phyloP scores from a whole-genome alignment of 768 basidiomycete genomes.

The Nidularia sp. region DNA sequence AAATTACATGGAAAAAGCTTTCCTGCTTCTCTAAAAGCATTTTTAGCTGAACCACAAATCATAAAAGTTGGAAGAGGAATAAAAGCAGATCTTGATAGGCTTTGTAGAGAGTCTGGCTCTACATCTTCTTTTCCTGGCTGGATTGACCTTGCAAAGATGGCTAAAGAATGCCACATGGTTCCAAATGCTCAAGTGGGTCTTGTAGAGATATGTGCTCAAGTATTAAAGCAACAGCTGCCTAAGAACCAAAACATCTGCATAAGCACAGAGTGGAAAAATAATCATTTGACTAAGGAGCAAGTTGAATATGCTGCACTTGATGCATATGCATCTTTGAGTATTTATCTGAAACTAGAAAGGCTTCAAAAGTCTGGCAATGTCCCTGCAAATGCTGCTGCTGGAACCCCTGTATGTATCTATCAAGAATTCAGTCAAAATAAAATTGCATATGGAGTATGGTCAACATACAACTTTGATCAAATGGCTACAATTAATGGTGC shows the following conservation, averaged over 20 bases:
- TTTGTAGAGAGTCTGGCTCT: neutral
- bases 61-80: neutral
- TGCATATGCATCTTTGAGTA: neutral
- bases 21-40: neutral
- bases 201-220: slow-evolving; percentile 20
- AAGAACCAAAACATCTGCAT: slow-evolving; percentile 10
- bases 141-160: slow-evolving; percentile 20
- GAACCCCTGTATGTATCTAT: neutral
- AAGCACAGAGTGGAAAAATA: neutral
- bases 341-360: neutral
- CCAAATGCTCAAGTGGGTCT: slow-evolving; percentile 15
- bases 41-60: neutral
- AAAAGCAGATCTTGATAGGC: neutral
- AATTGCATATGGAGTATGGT: neutral
- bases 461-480: neutral
- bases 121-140: slow-evolving; percentile 15
- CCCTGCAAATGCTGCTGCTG: neutral
- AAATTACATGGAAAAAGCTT: neutral
- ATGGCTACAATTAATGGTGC: neutral
- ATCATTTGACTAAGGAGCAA: neutral
- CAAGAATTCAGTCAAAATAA: neutral
- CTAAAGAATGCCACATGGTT: slow-evolving; percentile 17
- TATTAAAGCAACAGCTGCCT: slow-evolving; percentile 12
- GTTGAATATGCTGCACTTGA: neutral
- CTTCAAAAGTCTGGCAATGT: neutral